Evolutionary conservation across 1,284 basidiomycete species (phyloP).

Genomic region (Ustilago trichophora): DNA sequence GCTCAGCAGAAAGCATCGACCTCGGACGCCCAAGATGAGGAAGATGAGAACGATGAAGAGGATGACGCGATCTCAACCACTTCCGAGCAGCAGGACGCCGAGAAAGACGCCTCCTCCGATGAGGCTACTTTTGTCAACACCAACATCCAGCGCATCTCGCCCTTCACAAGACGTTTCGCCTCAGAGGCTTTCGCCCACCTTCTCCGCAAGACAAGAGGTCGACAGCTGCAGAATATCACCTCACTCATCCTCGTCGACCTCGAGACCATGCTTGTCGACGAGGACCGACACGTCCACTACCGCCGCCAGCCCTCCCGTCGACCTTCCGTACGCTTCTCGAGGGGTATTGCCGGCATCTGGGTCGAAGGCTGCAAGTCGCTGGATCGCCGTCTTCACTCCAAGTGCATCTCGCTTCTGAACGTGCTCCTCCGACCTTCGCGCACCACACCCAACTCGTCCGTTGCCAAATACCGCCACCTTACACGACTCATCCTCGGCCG

Average conservation of each 20-base stretch:
- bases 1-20: background rate
- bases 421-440: conserved; percentile 30
- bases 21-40: conserved; percentile 1
- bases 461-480: conserved; percentile 26
- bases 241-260: conserved; percentile 51
- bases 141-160: conserved; percentile 37
- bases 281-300: conserved; percentile 26
- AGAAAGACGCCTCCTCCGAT: background rate
- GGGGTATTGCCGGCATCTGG: conserved; percentile 63
- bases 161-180: conserved; percentile 62
- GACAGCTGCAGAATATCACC: conserved; percentile 47
- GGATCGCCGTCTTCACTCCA: conserved; percentile 54
- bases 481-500: conserved; percentile 45
- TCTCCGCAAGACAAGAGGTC: conserved; percentile 55
- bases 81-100: background rate
- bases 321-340: conserved; percentile 40
- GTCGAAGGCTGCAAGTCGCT: conserved; percentile 61
- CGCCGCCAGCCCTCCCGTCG: conserved; percentile 25
- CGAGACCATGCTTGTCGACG: conserved; percentile 39
- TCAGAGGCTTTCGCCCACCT: conserved; percentile 64
- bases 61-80: conserved; percentile 4
- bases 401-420: conserved; percentile 33
- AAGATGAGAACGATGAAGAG: conserved; percentile 18
- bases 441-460: conserved; percentile 6
- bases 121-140: conserved; percentile 23